Base-by-base conservation (phyloP, 768 basidiomycete species). In the Sutorius australiensis region DNA sequence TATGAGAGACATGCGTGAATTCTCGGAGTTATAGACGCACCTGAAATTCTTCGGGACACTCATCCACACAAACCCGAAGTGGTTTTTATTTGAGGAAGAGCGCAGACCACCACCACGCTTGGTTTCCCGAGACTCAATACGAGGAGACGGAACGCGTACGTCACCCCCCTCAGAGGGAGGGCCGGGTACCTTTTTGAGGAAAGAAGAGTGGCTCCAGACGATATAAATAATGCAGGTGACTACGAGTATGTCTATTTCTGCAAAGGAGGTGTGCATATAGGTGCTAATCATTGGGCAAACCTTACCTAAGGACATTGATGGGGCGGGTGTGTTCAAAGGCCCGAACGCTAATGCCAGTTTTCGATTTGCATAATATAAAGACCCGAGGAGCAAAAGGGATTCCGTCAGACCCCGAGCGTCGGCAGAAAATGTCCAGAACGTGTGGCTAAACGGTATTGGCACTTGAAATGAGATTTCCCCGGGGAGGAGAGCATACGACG, bases 11-110 rank as follows among this genome's bases (percentile, higher is more conserved):
- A 33, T 38, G 38, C 16, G 48, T 1, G 48, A 13, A 47, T 42
- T 41, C 17, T 28, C 28, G 30, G 28, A n/a, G 40, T 33, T 33
- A 31, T 39, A 46, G 37, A 62, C 73, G 38, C 57, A 87, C 89
- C 90, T 77, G 64, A 89, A 93, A 63, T 93, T 91, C 69, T 91
- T 90, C 0, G 88, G 86, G 5, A 91, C 89, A 14, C 90, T 87
- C 91, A 93, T 92, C 89, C 89, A 93, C 24, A 92, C 78, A 63
- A 83, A 88, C 32, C 84, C 83, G 51, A 83, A 81, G 61, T 81
- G 79, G 21, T 73, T 72, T 69, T 78, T 81, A 54, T 71, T 72
- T 46, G 60, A 59, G 28, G 61, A 53, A 30, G 61, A 48, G 27
- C 67, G 64, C 47, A 55, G 40, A 48, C 65, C 54, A 17, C 65